Percentiles rank a stretch among this genome's conserved stretches.
Conservation (phyloP, 805 yeast genomes). For the Wickerhamiella azyma region DNA sequence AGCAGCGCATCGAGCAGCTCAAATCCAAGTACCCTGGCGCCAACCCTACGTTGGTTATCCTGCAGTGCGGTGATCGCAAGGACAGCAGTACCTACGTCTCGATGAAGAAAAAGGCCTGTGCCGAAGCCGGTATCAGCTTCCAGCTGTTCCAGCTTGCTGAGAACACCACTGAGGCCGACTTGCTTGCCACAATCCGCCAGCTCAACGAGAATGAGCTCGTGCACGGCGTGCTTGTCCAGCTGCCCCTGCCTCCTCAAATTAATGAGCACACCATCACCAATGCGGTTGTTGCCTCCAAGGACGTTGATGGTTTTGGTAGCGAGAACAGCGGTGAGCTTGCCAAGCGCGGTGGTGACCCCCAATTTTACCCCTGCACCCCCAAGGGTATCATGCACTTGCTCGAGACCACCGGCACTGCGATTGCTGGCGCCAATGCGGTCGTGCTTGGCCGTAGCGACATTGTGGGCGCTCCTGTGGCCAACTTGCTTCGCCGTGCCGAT, state of each 20-base stretch:
- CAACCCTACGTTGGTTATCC: constrained; percentile 62
- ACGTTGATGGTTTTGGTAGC: constrained; percentile 90
- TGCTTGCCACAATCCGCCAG: constrained; percentile 40
- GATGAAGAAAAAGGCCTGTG: constrained; percentile 82
- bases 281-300: constrained; percentile 69
- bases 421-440: constrained; percentile 75
- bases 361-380: constrained; percentile 89
- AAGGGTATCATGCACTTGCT: constrained; percentile 77
- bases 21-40: constrained; percentile 35
- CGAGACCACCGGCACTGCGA: constrained; percentile 48
- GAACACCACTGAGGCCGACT: constrained; percentile 42
- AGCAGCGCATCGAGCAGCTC: constrained; percentile 33
- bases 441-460: constrained; percentile 93
- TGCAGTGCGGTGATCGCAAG: constrained; percentile 82
- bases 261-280: constrained; percentile 71
- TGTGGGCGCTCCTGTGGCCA: constrained; percentile 89
- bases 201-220: constrained; percentile 64
- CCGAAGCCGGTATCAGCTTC: constrained; percentile 65
- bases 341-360: constrained; percentile 72
- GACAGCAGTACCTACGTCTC: constrained; percentile 86
- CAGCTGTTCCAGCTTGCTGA: constrained; percentile 52
- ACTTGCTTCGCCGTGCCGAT: constrained; percentile 61
- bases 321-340: constrained; percentile 81
- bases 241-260: constrained; percentile 73
- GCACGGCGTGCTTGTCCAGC: constrained; percentile 79